These are phyloP conservation scores for Vigna nakashimae DNA, from an alignment of 306 rosid genomes.

Conservation along the genomic window DNA sequence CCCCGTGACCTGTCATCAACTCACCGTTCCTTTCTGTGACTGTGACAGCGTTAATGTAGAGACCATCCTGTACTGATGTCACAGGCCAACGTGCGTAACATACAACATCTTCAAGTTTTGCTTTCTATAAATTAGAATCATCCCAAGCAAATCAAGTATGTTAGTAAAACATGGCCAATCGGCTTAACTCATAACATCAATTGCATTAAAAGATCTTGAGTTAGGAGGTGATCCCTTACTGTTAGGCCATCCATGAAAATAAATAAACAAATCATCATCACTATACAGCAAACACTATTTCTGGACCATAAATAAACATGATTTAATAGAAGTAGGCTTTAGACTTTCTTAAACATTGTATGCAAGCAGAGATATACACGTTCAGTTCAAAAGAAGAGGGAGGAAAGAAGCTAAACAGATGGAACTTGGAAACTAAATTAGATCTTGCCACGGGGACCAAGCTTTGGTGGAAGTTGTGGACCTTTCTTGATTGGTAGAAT, in stretches of 20 bases:
- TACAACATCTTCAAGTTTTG: background rate
- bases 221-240: background rate
- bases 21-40: conserved; percentile 14
- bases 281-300: too few relatives aligned
- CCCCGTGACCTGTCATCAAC: conserved; percentile 6
- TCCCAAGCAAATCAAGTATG: background rate
- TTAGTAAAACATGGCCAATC: background rate
- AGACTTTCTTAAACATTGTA: conserved; percentile 52
- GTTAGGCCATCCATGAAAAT: background rate
- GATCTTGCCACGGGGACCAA: conserved; percentile 95
- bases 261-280: background rate
- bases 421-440: too few relatives aligned
- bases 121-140: background rate
- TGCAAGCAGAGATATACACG: conserved; percentile 41
- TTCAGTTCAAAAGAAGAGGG: conserved; percentile 55
- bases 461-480: conserved; percentile 94
- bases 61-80: conserved; percentile 5
- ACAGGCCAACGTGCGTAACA: conserved; percentile 27
- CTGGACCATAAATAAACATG: conserved; percentile 44
- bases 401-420: background rate
- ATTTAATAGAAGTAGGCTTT: conserved; percentile 38
- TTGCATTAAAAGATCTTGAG: background rate
- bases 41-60: conserved; percentile 30
- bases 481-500: conserved; percentile 94
- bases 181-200: background rate